phyloP scores from a whole-genome alignment of 2,329 filamentous ascomycete genomes.

The Sphaerulina populicola region DNA sequence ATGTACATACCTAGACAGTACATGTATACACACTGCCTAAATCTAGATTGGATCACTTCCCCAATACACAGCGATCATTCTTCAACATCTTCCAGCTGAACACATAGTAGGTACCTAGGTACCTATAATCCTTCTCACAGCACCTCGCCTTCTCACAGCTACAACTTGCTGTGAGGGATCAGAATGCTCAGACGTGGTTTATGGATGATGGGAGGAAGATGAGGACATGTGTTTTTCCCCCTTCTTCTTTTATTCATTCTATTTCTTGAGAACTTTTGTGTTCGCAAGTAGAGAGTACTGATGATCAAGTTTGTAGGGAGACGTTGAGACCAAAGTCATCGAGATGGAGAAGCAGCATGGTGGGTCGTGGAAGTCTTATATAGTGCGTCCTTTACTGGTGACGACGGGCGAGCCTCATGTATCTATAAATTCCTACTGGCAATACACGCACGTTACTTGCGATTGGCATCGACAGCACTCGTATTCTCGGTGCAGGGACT shows the following conservation, averaged over 20 bases:
- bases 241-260: neutral
- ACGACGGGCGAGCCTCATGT: conserved; percentile 14
- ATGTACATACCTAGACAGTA: no score
- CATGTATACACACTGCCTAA: no score
- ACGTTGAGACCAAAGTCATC: conserved; percentile 26
- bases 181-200: conserved; percentile 31
- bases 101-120: no score
- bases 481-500: no score
- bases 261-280: neutral
- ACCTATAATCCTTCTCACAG: no score
- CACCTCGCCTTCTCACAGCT: neutral
- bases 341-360: conserved; percentile 16
- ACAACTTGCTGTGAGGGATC: conserved; percentile 27
- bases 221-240: conserved; percentile 20
- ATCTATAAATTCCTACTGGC: conserved; percentile 10
- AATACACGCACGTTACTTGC: no score
- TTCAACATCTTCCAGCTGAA: no score
- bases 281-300: no score
- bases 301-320: conserved; percentile 13
- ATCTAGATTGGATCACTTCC: no score
- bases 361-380: conserved; percentile 21
- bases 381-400: conserved; percentile 24
- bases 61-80: no score
- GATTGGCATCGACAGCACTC: no score
- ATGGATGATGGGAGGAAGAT: conserved; percentile 25